These are phyloP conservation scores for Liriodendron chinense DNA, from an alignment of 164 flowering plant species.

Conservation along the genomic window DNA sequence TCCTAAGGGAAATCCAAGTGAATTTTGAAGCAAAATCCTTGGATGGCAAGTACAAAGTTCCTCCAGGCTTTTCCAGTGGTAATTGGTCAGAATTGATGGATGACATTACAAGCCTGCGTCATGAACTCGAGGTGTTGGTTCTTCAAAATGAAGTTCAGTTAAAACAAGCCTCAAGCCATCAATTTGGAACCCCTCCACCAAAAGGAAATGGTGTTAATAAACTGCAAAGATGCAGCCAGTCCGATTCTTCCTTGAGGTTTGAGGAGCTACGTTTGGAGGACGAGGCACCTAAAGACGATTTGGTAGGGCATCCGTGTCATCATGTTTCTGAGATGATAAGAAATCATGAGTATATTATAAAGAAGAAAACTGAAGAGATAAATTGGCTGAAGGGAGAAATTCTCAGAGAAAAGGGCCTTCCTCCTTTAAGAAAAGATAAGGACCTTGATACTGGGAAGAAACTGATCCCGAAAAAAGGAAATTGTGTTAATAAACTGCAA, in stretches of 20 bases:
- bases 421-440: conserved; percentile 25
- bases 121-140: conserved; percentile 35
- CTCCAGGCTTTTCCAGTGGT: conserved; percentile 9
- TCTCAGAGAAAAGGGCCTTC: conserved; percentile 21
- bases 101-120: conserved; percentile 33
- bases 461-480: conserved; percentile 22
- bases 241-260: not conserved
- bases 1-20: conserved; percentile 33
- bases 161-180: conserved; percentile 1
- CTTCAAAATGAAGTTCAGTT: conserved; percentile 16
- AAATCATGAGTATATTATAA: conserved; percentile 53
- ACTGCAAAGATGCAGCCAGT: conserved; percentile 7
- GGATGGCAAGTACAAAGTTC: conserved; percentile 10
- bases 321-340: conserved; percentile 45
- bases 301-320: conserved; percentile 22
- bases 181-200: conserved; percentile 1
- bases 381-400: conserved; percentile 31
- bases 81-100: conserved; percentile 33
- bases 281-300: conserved; percentile 10
- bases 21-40: conserved; percentile 16
- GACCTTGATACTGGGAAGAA: conserved; percentile 23
- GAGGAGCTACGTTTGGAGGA: conserved; percentile 2
- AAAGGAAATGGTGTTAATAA: not conserved
- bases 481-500: not conserved
- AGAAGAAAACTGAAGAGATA: conserved; percentile 40